A percentile compares a stretch with the other conserved stretches of the same genome.
Evolutionary conservation across 2,329 filamentous ascomycete genomes (phyloP).

Genomic region (Ophiosphaerella narmari): DNA sequence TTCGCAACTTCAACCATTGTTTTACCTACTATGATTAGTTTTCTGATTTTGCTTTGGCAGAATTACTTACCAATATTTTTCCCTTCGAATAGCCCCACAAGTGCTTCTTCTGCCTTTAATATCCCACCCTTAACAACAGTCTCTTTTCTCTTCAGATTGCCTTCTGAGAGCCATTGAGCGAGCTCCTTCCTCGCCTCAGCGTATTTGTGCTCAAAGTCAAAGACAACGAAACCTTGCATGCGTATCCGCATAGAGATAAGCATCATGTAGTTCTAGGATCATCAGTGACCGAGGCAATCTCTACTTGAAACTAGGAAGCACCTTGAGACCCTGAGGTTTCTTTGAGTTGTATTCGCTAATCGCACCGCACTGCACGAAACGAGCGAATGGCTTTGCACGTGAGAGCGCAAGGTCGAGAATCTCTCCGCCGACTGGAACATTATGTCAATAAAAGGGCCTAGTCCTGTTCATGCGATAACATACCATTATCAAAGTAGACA

Average conservation of each 20-base stretch:
- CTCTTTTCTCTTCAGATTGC: constrained; percentile 72
- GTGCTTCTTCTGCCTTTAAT: constrained; percentile 63
- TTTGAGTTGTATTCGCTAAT: constrained; percentile 52
- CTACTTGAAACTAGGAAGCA: constrained; percentile 4
- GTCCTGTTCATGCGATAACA: neutral
- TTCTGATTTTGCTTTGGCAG: neutral
- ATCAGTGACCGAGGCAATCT: constrained; percentile 6
- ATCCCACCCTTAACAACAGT: constrained; percentile 73
- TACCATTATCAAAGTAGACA: constrained; percentile 56
- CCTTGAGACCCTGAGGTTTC: constrained; percentile 57
- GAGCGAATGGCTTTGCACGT: constrained; percentile 48
- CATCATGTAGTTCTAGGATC: constrained; percentile 49
- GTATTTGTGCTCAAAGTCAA: constrained; percentile 67
- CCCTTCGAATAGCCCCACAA: constrained; percentile 69
- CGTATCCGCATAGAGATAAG: constrained; percentile 50
- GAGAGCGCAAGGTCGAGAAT: constrained; percentile 54
- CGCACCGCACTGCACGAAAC: constrained; percentile 53
- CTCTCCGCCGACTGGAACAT: constrained; percentile 50
- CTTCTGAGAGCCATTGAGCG: constrained; percentile 69
- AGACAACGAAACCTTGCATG: constrained; percentile 67
- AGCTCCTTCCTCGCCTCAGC: constrained; percentile 64
- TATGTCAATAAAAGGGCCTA: constrained; percentile 4
- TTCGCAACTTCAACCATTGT: constrained; percentile 46
- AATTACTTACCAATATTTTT: constrained; percentile 68
- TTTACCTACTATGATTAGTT: constrained; percentile 59